phyloP scores from a whole-genome alignment of 768 basidiomycete genomes.

The Lactifluus piperatus region DNA sequence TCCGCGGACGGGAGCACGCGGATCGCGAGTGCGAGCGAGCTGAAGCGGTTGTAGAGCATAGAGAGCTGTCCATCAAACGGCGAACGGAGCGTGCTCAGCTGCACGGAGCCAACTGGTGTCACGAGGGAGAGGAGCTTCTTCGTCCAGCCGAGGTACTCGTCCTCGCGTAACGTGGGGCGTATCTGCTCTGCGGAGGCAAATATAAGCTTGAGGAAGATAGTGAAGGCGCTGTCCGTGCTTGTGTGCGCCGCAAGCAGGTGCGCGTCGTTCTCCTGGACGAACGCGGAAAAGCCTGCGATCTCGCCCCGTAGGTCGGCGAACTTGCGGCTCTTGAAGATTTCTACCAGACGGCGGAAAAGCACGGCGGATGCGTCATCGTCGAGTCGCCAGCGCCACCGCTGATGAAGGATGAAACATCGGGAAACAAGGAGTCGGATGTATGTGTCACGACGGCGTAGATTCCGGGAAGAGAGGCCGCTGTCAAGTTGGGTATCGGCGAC shows the following conservation, averaged over 20 bases:
- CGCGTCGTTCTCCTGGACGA: conserved; percentile 50
- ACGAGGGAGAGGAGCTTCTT: conserved; percentile 66
- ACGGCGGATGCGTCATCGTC: conserved; percentile 42
- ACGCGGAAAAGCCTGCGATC: conserved; percentile 58
- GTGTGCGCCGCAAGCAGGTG: conserved; percentile 42
- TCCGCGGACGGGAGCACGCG: conserved; percentile 50
- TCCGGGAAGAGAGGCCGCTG: conserved; percentile 28
- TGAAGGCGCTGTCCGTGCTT: conserved; percentile 59
- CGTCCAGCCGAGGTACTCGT: conserved; percentile 32
- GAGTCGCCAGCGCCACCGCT: conserved; percentile 72
- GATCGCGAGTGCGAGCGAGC: conserved; percentile 59
- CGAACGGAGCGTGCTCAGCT: conserved; percentile 46
- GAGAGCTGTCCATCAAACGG: conserved; percentile 52
- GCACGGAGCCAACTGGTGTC: conserved; percentile 61
- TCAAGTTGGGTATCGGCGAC: conserved; percentile 39
- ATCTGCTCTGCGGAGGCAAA: conserved; percentile 46
- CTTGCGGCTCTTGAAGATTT: conserved; percentile 69
- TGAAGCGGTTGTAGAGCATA: conserved; percentile 76
- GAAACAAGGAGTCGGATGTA: conserved; percentile 63
- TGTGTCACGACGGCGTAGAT: conserved; percentile 49
- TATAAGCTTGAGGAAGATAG: conserved; percentile 75
- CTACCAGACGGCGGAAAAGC: conserved; percentile 55
- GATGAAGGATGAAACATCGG: conserved; percentile 66
- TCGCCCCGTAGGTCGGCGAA: conserved; percentile 64
- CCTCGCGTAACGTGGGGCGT: conserved; percentile 25